A percentile compares a stretch with the other conserved stretches of the same genome.
phyloP scores from a whole-genome alignment of 306 rosid species.

The Cicer judaicum region DNA sequence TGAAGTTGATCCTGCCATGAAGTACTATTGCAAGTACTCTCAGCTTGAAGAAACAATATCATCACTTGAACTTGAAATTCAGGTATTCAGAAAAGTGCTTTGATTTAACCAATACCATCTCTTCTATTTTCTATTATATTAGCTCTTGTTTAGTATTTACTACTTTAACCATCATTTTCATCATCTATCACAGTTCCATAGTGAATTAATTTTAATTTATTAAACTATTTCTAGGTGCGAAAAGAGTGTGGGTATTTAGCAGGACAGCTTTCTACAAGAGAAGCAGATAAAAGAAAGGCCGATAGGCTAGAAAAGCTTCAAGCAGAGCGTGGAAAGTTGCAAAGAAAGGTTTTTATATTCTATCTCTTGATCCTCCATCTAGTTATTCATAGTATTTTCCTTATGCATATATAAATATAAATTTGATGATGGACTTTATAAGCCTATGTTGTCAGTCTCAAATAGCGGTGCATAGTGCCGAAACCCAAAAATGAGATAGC shows the following conservation, averaged over 20 bases:
- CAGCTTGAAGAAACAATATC: slow-evolving; percentile 68
- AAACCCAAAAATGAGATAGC: no score
- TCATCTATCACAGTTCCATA: not conserved
- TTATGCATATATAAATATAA: slow-evolving; percentile 3
- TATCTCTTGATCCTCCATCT: slow-evolving; percentile 27
- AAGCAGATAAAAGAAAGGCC: slow-evolving; percentile 62
- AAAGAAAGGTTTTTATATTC: slow-evolving; percentile 64
- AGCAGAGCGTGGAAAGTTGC: slow-evolving; percentile 54
- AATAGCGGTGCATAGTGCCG: no score
- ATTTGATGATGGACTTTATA: not conserved
- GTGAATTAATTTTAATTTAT: not conserved
- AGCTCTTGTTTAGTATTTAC: slow-evolving; percentile 5
- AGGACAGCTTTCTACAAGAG: slow-evolving; percentile 59
- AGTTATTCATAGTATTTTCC: slow-evolving; percentile 19
- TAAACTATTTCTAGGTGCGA: slow-evolving; percentile 64
- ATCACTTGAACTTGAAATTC: slow-evolving; percentile 73
- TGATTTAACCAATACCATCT: not conserved
- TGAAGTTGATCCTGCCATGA: slow-evolving; percentile 84
- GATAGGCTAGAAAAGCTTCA: slow-evolving; percentile 57
- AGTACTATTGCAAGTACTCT: slow-evolving; percentile 68
- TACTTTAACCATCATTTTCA: not conserved
- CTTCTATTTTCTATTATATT: not conserved
- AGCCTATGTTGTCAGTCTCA: no score
- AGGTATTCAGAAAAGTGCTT: slow-evolving; percentile 57
- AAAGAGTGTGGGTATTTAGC: slow-evolving; percentile 73